A percentile compares a stretch with the other conserved stretches of the same genome.
Conservation (phyloP, 2,329 filamentous ascomycete species). For the Epichloe typhina region DNA sequence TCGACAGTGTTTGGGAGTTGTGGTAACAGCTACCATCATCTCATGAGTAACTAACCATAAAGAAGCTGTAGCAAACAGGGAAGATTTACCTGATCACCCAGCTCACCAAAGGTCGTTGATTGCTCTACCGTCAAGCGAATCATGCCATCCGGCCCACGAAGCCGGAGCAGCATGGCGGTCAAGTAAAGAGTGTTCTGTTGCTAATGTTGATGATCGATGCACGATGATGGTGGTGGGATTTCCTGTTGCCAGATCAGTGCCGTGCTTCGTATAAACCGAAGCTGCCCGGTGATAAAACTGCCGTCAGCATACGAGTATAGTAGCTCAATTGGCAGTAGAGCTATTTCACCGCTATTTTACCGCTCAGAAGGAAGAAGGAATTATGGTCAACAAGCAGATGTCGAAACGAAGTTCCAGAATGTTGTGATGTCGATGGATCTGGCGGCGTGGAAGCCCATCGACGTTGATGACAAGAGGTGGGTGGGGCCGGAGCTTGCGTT, state of each 20-base stretch:
- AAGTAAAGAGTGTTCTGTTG: constrained; percentile 7
- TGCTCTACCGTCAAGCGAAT: constrained; percentile 70
- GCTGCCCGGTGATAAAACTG: not conserved
- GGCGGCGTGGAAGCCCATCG: constrained; percentile 7
- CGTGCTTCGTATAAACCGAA: not conserved
- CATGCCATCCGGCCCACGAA: constrained; percentile 87
- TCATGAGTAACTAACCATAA: not conserved
- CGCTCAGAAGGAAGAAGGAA: not conserved
- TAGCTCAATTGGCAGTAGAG: not conserved
- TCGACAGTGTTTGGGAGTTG: constrained; percentile 51
- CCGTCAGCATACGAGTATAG: not conserved
- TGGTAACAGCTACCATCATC: constrained; percentile 35
- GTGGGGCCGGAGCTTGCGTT: constrained; percentile 1
- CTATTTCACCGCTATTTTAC: not conserved
- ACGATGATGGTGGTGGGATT: not conserved
- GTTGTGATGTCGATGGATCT: not conserved
- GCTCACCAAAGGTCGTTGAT: constrained; percentile 55
- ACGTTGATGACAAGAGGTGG: constrained; percentile 5
- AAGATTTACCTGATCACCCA: constrained; percentile 36
- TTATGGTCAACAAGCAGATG: not conserved
- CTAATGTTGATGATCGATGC: not conserved
- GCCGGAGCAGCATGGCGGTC: constrained; percentile 61
- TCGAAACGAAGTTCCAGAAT: not conserved
- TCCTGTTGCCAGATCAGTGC: not conserved
- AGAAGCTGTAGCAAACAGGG: not conserved